Conservation (phyloP, 2,329 filamentous ascomycete genomes). For the Fusarium humuli region DNA sequence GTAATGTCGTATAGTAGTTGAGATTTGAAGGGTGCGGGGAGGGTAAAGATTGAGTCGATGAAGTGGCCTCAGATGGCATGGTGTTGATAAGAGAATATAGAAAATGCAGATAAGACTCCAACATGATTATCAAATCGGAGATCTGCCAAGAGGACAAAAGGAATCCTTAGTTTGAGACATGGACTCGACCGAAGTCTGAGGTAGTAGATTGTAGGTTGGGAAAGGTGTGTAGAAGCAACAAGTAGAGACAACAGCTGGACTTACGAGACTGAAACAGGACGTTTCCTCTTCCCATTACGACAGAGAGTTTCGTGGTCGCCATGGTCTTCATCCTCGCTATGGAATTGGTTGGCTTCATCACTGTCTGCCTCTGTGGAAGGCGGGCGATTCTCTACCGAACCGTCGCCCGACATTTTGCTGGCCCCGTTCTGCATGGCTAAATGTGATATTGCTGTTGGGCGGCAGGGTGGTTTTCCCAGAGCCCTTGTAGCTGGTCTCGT, state of each 20-base stretch:
- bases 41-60: conserved; percentile 28
- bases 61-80: conserved; percentile 36
- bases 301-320: conserved; percentile 53
- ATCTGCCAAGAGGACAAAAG: conserved; percentile 8
- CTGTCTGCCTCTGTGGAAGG: conserved; percentile 57
- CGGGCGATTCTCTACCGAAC: conserved; percentile 50
- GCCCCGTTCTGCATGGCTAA: conserved; percentile 45
- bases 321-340: conserved; percentile 60
- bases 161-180: conserved; percentile 19
- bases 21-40: conserved; percentile 30
- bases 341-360: conserved; percentile 54
- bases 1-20: conserved; percentile 21
- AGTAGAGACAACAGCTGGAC: conserved; percentile 27
- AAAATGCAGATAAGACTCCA: conserved; percentile 41
- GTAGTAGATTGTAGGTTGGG: conserved; percentile 3
- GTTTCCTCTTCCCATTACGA: conserved; percentile 65
- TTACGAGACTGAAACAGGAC: conserved; percentile 71
- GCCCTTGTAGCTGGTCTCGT: conserved; percentile 30
- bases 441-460: conserved; percentile 21
- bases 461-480: conserved; percentile 16
- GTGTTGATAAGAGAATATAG: conserved; percentile 31
- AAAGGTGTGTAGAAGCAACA: conserved; percentile 28
- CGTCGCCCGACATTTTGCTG: conserved; percentile 42
- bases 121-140: conserved; percentile 27
- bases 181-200: conserved; percentile 4